Conservation (phyloP, 2,329 filamentous ascomycete species). For the Talaromyces albobiverticillius region DNA sequence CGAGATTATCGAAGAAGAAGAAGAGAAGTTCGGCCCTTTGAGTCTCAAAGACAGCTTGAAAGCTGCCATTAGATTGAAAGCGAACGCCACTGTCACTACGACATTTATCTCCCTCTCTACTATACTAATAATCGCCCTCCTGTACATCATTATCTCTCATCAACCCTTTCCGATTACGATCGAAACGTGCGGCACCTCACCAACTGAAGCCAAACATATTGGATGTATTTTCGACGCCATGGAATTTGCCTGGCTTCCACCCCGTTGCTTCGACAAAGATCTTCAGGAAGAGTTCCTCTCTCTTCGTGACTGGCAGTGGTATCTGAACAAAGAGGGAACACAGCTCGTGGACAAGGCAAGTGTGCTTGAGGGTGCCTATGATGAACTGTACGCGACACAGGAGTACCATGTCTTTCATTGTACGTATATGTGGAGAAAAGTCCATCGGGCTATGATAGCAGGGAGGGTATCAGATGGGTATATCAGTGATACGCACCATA, state of each 20-base stretch:
- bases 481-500: slow-evolving; percentile 8
- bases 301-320: slow-evolving; percentile 15
- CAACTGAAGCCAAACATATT: slow-evolving; percentile 18
- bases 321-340: background rate
- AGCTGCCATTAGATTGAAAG: no score
- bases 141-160: no score
- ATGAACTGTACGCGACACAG: slow-evolving; percentile 5
- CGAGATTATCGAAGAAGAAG: no score
- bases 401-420: slow-evolving; percentile 18
- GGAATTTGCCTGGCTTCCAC: slow-evolving; percentile 24
- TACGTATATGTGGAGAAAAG: slow-evolving; percentile 17
- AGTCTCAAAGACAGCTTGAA: no score
- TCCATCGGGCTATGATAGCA: slow-evolving; percentile 14
- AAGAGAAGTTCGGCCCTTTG: no score
- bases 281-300: slow-evolving; percentile 19
- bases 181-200: background rate
- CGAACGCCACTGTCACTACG: no score
- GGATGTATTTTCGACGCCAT: slow-evolving; percentile 27
- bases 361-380: background rate
- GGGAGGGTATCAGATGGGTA: slow-evolving; percentile 12
- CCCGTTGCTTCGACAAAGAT: slow-evolving; percentile 23
- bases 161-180: no score
- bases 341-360: background rate
- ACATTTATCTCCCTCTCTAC: no score
- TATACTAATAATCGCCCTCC: no score